Percentiles rank a stretch among this genome's conserved stretches.
Conservation (phyloP, 2,329 filamentous ascomycete species). For the Aspergillus flavus region DNA sequence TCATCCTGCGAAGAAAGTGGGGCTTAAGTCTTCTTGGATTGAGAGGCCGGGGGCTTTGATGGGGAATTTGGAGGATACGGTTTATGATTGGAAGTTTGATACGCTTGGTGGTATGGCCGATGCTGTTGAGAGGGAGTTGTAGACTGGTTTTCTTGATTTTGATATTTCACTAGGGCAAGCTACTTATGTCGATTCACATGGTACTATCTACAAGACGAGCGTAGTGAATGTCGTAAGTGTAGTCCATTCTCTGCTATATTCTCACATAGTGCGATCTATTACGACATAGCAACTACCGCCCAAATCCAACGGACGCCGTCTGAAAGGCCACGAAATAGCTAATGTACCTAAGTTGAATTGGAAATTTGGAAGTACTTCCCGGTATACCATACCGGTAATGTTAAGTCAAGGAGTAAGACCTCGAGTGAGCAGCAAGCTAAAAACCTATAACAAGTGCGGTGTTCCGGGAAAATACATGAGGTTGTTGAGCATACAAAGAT, state of each 20-base stretch:
- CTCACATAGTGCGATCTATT: too few relatives aligned
- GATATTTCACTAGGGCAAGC: background rate
- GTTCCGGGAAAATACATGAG: too few relatives aligned
- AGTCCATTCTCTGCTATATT: background rate
- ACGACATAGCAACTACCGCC: too few relatives aligned
- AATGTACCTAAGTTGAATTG: background rate
- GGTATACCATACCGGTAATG: background rate
- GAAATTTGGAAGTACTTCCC: background rate
- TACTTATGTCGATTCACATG: background rate
- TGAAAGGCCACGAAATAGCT: background rate
- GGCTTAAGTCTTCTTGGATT: slow-evolving; percentile 68
- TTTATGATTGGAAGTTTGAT: slow-evolving; percentile 60
- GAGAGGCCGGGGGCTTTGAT: slow-evolving; percentile 46
- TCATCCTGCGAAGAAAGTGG: slow-evolving; percentile 62
- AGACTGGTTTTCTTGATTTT: background rate
- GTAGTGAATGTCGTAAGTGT: background rate
- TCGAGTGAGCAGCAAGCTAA: background rate
- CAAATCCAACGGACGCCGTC: background rate
- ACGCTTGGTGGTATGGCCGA: slow-evolving; percentile 64
- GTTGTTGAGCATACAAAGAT: too few relatives aligned
- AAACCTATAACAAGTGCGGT: background rate
- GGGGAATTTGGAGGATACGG: slow-evolving; percentile 41
- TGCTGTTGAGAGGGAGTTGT: slow-evolving; percentile 31
- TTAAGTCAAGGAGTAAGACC: background rate
- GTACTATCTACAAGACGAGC: background rate